Percentiles rank a stretch among this genome's conserved stretches.
Evolutionary conservation across 2,329 filamentous ascomycete species (phyloP).

Genomic region (Lasiodiplodia hormozganensis): DNA sequence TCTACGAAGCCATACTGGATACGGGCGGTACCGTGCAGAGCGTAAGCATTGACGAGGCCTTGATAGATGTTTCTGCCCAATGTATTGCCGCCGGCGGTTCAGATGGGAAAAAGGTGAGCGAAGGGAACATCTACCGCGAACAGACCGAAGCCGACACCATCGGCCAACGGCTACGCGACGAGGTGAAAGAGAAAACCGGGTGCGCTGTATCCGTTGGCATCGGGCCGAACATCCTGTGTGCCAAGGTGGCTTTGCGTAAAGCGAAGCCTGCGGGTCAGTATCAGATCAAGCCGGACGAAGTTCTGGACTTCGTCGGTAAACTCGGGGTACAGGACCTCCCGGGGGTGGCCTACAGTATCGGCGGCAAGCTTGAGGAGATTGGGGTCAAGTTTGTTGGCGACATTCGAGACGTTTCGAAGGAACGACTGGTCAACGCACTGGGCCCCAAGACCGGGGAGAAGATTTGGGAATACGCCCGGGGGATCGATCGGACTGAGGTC

Average conservation of each 20-base stretch:
- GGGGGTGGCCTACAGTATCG: slow-evolving; percentile 90
- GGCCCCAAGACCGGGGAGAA: slow-evolving; percentile 94
- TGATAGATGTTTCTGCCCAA: slow-evolving; percentile 79
- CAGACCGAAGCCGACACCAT: slow-evolving; percentile 79
- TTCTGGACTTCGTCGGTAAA: slow-evolving; percentile 76
- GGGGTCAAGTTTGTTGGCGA: slow-evolving; percentile 84
- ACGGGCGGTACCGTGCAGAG: slow-evolving; percentile 88
- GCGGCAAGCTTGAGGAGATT: slow-evolving; percentile 85
- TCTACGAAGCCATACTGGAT: slow-evolving; percentile 83
- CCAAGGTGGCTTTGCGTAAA: slow-evolving; percentile 87
- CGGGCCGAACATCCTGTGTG: slow-evolving; percentile 86
- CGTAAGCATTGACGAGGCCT: slow-evolving; percentile 94
- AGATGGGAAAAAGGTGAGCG: slow-evolving; percentile 68
- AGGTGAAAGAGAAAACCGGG: slow-evolving; percentile 75
- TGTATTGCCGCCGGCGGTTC: slow-evolving; percentile 72
- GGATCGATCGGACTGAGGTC: slow-evolving; percentile 85
- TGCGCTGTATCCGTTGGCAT: slow-evolving; percentile 94
- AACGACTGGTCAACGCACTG: slow-evolving; percentile 73
- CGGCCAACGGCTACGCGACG: slow-evolving; percentile 69
- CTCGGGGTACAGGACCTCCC: slow-evolving; percentile 83
- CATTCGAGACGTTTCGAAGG: slow-evolving; percentile 76
- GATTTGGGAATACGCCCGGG: slow-evolving; percentile 87
- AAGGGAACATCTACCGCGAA: slow-evolving; percentile 76
- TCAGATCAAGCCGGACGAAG: slow-evolving; percentile 82
- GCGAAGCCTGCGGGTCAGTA: slow-evolving; percentile 95